These are phyloP conservation scores for Pseudohalonectria lignicola DNA, from an alignment of 2,329 filamentous ascomycete species.

Conservation along the genomic window DNA sequence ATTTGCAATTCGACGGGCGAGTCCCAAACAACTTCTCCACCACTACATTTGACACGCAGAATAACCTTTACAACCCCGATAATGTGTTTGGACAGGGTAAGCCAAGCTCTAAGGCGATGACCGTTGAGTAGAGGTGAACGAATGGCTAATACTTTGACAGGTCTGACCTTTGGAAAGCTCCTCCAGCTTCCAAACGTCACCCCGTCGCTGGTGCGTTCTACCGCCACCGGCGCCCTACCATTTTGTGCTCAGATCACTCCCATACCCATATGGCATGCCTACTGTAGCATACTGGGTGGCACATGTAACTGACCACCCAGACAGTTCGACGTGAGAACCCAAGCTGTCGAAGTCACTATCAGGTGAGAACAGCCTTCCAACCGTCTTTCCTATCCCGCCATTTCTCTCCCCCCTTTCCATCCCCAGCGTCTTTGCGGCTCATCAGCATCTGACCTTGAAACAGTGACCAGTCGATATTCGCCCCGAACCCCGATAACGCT, in stretches of 20 bases:
- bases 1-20: conserved; percentile 34
- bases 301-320: too few species aligned
- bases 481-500: conserved; percentile 30
- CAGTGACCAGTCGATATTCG: conserved; percentile 48
- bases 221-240: too few species aligned
- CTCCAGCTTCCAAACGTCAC: conserved; percentile 32
- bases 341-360: conserved; percentile 43
- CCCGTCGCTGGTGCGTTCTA: conserved; percentile 26
- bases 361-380: too few species aligned
- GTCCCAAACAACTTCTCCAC: conserved; percentile 24
- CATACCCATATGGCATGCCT: too few species aligned
- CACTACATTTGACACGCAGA: conserved; percentile 26
- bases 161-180: conserved; percentile 37
- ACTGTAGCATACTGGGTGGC: too few species aligned
- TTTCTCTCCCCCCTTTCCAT: conserved; percentile 1
- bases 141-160: conserved; percentile 10
- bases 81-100: conserved; percentile 38
- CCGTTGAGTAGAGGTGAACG: neutral
- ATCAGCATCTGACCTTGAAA: too few species aligned
- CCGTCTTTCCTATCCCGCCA: conserved; percentile 7
- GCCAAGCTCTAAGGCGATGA: neutral
- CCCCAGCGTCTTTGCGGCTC: too few species aligned
- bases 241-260: too few species aligned
- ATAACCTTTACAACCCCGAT: conserved; percentile 35
- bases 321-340: conserved; percentile 32